Percentiles rank a stretch among this genome's conserved stretches.
Conservation (phyloP, 306 rosid species). For the Trifolium pratense region DNA sequence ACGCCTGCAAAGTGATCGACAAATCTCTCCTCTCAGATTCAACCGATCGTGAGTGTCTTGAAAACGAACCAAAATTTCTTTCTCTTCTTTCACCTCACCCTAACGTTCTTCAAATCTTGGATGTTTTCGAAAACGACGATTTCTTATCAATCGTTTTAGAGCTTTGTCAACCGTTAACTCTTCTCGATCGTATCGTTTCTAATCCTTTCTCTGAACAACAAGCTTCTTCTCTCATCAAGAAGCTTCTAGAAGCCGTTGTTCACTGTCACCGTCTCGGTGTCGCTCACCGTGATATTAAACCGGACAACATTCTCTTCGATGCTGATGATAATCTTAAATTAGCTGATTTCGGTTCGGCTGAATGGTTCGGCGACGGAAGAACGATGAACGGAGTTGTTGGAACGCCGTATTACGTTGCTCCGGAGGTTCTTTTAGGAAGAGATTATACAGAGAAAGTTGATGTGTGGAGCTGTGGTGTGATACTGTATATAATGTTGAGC, state of each 20-base stretch:
- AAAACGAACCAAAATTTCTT: conserved; percentile 83
- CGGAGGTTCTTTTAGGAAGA: conserved; percentile 77
- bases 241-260: conserved; percentile 57
- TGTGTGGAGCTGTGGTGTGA: conserved; percentile 85
- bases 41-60: conserved; percentile 71
- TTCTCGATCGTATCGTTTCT: conserved; percentile 65
- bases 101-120: conserved; percentile 63
- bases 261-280: conserved; percentile 82
- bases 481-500: conserved; percentile 73
- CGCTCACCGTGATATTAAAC: conserved; percentile 81
- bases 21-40: conserved; percentile 61
- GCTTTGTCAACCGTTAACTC: conserved; percentile 68
- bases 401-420: conserved; percentile 91
- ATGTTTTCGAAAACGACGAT: conserved; percentile 64
- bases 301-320: conserved; percentile 71
- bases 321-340: conserved; percentile 56
- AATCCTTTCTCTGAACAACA: conserved; percentile 50
- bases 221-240: conserved; percentile 55
- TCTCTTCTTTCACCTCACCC: conserved; percentile 73
- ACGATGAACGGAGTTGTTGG: conserved; percentile 72
- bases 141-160: conserved; percentile 65
- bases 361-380: conserved; percentile 66
- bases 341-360: conserved; percentile 88
- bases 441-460: conserved; percentile 76
- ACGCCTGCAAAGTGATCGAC: conserved; percentile 77